Base-by-base conservation (phyloP, 805 yeast genomes). In the Zygosaccharomyces siamensis region DNA sequence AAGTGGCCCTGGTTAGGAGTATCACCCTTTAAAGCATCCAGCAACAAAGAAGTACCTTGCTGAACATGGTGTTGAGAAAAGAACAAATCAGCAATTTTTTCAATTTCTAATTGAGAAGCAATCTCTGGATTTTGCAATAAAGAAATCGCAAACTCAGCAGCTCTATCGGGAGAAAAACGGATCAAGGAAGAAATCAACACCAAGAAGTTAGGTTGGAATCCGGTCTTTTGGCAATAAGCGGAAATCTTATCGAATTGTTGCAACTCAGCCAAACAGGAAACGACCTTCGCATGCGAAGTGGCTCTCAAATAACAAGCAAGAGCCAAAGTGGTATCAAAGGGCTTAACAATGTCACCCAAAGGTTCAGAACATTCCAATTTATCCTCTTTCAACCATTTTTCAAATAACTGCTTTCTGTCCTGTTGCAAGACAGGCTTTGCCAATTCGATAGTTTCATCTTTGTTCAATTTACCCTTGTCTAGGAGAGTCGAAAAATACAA, bases 401-500 rank as follows among this genome's bases (percentile, higher is more conserved):
- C 99, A 56, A 93, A 83, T 55, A 95, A 75, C 55, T 88, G 95
- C 63, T 87, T 85, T 67, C 97, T 86, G 68, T 89, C 95, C 73
- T 90, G 97, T 72, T 89, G 96, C 64, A 93, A 76, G 4, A 93
- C 95, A 7, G 99, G 98, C 66, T 84, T 84, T 20, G 96, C 97
- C 59, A 93, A 81, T 71, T 93, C 99, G 54, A 93, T 78, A 28
- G 96, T 85, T 76, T 93, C 99, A 65, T 82, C 84, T 71, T 88
- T 83, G 77, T 93, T 93, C 62, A 93, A 78, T 37, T 95, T 78
- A 27, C 97, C 98, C 70, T 86, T 85, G 69, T 93, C 99, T 56
- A 93, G 79, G 58, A 93, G 74, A 50, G 90, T 89, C 30, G 93
- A 85, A 67, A 93, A 88, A 69, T 93, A 93, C 67, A 90, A 92